These are phyloP conservation scores for Gossypium aridum DNA, from an alignment of 441 rosid species.

Conservation along the genomic window DNA sequence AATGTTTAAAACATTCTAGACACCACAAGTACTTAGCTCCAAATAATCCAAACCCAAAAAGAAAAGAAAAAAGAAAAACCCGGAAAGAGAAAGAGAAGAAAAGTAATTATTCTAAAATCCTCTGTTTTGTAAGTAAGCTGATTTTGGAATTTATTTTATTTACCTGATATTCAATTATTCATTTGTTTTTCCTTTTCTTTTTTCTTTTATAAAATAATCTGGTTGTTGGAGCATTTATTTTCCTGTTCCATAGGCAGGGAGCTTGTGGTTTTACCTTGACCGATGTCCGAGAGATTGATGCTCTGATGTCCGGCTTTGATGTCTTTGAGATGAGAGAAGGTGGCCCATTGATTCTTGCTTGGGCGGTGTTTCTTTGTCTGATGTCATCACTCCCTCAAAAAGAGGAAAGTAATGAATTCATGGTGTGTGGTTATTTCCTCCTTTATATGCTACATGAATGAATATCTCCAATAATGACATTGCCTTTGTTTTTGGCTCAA, in stretches of 20 bases:
- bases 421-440: slow-evolving; percentile 38
- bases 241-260: slow-evolving; percentile 50
- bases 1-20: not conserved
- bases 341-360: slow-evolving; percentile 73
- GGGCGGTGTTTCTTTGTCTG: slow-evolving; percentile 96
- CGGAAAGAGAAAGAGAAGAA: not conserved
- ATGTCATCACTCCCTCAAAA: slow-evolving; percentile 70
- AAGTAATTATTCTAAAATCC: not conserved
- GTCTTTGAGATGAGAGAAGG: slow-evolving; percentile 64
- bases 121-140: not conserved
- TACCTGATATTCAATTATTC: not conserved
- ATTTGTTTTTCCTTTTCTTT: not conserved
- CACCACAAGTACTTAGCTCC: not conserved
- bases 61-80: not conserved
- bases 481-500: slow-evolving; percentile 13
- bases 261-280: slow-evolving; percentile 47
- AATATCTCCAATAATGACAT: slow-evolving; percentile 9
- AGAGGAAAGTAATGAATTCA: slow-evolving; percentile 56
- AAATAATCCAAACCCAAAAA: not conserved
- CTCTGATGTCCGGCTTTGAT: slow-evolving; percentile 62
- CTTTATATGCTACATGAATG: slow-evolving; percentile 14
- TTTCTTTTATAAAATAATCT: slow-evolving; percentile 14
- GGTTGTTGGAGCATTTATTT: slow-evolving; percentile 21
- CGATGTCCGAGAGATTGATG: slow-evolving; percentile 92
- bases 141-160: not conserved